Base-by-base conservation (phyloP, 2,329 filamentous ascomycete species). In the Nemania diffusa region DNA sequence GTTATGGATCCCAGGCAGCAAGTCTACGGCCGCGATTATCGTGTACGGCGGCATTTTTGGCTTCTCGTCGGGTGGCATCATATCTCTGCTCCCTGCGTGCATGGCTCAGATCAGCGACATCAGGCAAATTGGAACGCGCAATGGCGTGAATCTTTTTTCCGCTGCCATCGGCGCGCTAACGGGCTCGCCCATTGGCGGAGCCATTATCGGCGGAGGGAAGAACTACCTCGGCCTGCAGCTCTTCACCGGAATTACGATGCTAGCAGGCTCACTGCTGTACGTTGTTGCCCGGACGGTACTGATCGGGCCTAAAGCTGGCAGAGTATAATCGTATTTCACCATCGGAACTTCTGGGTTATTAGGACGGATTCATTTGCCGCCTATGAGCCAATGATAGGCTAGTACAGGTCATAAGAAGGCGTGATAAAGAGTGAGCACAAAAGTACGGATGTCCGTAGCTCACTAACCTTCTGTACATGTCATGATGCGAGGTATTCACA, bases 61-160 rank as follows among this genome's bases (percentile, higher is more conserved):
- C 11, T 90, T 92, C 75, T 82, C 82, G n/a, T 88, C 86, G 0
- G 90, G 90, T 9, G 85, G 86, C 3, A 90, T 88, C 71, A 85
- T 91, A 51, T 84, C 84, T 1, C 78, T 92, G n/a, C 79, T 82
- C 0, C 88, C 91, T 0, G 84, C 90, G 0, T 80, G 91, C 11
- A 81, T 94, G 24, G 90, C 90, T 1, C 90, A 93, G 73, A 90
- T 93, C 68, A 89, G 87, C 1, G 89, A 91, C 48, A 85, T 92
- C 50, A 82, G 86, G 20, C 84, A 92, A 75, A 89, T 94, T 26
- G 92, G 91, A 13, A 85, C 89, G 2, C 83, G 91, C 8, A 88
- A 85, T 1, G 92, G 92, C 0, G 84, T 86, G 0, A 84, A 88
- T 27, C 92, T 91, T 75, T 84, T 87, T 15, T 77, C 89, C 55